Base-by-base conservation (phyloP, 1,284 basidiomycete species). In the Trichosporon coremiiforme region DNA sequence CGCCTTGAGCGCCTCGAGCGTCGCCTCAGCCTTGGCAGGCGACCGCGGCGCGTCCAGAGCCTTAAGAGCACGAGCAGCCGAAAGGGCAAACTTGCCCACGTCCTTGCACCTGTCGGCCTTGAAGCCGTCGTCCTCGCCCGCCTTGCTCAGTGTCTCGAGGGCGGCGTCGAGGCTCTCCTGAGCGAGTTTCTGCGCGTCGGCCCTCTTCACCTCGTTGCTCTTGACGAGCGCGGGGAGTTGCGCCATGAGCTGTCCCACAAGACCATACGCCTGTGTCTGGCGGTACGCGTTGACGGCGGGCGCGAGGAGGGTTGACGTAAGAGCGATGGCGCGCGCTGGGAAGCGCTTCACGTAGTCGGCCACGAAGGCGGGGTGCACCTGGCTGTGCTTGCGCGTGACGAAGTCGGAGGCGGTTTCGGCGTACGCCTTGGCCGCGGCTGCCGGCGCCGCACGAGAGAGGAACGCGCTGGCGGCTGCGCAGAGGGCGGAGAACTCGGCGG, bases 51-150 rank as follows among this genome's bases (percentile, higher is more conserved):
- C 72, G 31, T 66, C 66, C 13, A 71, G 36, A 4, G 66, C 78
- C 7, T 86, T 87, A 63, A 89, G 89, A 70, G 90, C 88, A 66
- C 93, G 89, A 10, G 89, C 86, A 38, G 89, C 88, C 22, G 88
- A 82, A 6, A 93, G 84, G 0, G 86, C 89, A 66, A 93, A 85
- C 81, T 94, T 95, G 71, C 93, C 83, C 15, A 94, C 82, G 35
- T 94, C 91, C 82, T 94, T 96, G 77, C 91, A 80, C 70, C 94
- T 90, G 8, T 88, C 82, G 1, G 90, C 86, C 33, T 89, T 91
- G 68, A 91, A 83, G 63, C 65, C 71, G 20, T 67, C 64, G 12
- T 70, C 72, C 17, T 25, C 85, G 79, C 78, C 88, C 8, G 90
- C 88, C 15, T 84, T 80, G 9, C 84, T 84, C 31, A 91, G 80